Evolutionary conservation across 176 grass and related monocot species (phyloP), one percentile per base, ranked within the genome.

Genomic region (Oryza officinalis): DNA sequence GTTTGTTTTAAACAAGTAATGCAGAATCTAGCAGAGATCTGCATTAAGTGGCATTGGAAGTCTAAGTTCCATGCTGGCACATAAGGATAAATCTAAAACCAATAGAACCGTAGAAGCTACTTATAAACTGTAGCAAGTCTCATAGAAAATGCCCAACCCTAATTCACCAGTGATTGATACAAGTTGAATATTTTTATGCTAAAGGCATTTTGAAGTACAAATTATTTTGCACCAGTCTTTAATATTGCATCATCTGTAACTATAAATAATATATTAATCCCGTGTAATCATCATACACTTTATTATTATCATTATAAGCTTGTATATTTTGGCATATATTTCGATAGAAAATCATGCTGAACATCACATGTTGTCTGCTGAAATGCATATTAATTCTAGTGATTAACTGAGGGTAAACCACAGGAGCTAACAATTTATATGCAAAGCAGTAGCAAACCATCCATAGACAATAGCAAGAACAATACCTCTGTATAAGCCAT

Each of bases 401-500:
- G 40, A 12, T 65, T 38, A 65, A 57, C 1, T 4, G 32, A 26
- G 27, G 23, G 27, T 57, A 69, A 33, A 52, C 28, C n/a, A 37
- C 76, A 65, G 30, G 11, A 14, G 25, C 6, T 77, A 83, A 82
- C 4, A 82, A 40, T 20, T 63, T 8, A 77, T 71, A 82, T 77
- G 76, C 65, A 71, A 38, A 71, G 40, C 41, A 59, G 33, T 70
- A 61, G n/a, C 31, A 83, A 31, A 31, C 11, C 4, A 27, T 54
- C 47, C 14, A 47, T 81, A 63, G 49, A 45, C 4, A 10, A 72
- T 26, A 67, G 27, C n/a, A 14, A 71, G 37, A 27, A 71, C 14
- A 70, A 49, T 78, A 88, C 87, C 87, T 97, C 92, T 80, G 88
- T 89, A 70, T 97, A 97, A 67, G 95, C 95, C 90, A 93, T 97